Percentiles rank a stretch among this genome's conserved stretches.
Evolutionary conservation across 345 rosid genomes (phyloP).

Genomic region (Populus davidiana): DNA sequence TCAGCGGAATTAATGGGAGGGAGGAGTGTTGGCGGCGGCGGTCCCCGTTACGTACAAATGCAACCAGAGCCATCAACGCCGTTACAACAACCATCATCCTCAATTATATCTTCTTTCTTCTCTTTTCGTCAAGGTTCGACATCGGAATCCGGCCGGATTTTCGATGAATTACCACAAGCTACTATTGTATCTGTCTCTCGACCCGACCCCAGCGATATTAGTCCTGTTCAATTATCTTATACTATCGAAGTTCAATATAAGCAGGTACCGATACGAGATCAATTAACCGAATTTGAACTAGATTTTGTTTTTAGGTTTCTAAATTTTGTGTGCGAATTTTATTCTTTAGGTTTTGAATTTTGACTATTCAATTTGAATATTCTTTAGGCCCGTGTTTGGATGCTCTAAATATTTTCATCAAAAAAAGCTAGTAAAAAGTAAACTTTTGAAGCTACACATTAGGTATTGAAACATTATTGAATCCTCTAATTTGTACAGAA

Average conservation of each 20-base stretch:
- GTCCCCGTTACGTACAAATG: slow-evolving; percentile 70
- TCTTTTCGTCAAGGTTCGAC: slow-evolving; percentile 49
- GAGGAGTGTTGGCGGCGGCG: slow-evolving; percentile 16
- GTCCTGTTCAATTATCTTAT: slow-evolving; percentile 77
- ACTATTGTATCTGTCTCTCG: slow-evolving; percentile 72
- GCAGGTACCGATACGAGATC: slow-evolving; percentile 47
- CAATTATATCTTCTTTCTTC: slow-evolving; percentile 50
- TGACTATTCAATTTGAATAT: not conserved
- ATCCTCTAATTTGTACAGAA: not conserved
- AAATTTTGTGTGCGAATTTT: too few species aligned
- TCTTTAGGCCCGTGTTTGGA: not conserved
- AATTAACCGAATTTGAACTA: not conserved
- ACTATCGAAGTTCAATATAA: slow-evolving; percentile 82
- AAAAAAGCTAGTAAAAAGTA: not conserved
- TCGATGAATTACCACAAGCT: slow-evolving; percentile 84
- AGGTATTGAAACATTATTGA: too few species aligned
- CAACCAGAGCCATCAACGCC: slow-evolving; percentile 50
- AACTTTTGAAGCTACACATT: not conserved
- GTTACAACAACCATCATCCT: slow-evolving; percentile 10
- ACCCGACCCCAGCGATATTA: slow-evolving; percentile 87
- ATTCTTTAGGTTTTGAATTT: too few species aligned
- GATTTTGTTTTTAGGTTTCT: not conserved
- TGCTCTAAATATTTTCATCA: not conserved
- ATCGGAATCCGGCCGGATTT: slow-evolving; percentile 60
- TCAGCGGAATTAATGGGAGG: slow-evolving; percentile 70